Base-by-base conservation (phyloP, 305 asterid species). In the Fraxinus paxiana region DNA sequence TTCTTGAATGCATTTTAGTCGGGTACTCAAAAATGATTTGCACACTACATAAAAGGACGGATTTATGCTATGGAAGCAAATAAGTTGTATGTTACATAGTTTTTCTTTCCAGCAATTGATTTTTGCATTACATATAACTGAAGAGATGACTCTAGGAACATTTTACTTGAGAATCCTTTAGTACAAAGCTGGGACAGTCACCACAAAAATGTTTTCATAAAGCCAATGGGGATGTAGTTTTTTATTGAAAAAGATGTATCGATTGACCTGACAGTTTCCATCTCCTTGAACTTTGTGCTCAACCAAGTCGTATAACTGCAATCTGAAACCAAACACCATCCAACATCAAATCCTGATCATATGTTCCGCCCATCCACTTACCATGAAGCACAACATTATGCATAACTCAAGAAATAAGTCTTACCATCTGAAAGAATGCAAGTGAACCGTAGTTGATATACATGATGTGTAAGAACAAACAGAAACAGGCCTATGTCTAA, bases 211-310 rank as follows among this genome's bases (percentile, higher is more conserved):
- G 54, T 43, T 43, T 13, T 43, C 54, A 13, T 43, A 43, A 12
- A 43, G 51, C 17, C 17, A 4, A 13, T 43, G 54, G 54, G 54
- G 54, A 43, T 15, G 17, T 13, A 43, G 54, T 43, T 43, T 43
- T 9, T 65, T 67, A 80, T 76, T 56, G 77, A 37, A 33, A 83
- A 54, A 81, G 51, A 74, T 51, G 56, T 30, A 78, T 76, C 51
- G 34, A 82, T 87, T 79, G 80, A 93, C 98, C 99, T 96, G 91
- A 79, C 93, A 90, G 82, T 88, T 90, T 1, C 93, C 93, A 88
- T 94, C 99, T 87, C 99, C 99, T 84, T 91, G 91, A 80, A 93
- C 93, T 87, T 92, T 92, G 96, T 90, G 92, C 89, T 96, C 99
- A 82, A 90, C 88, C 95, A 96, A 88, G 86, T 90, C 93, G 84